Conservation (phyloP, 345 rosid genomes). For the Populus alba region DNA sequence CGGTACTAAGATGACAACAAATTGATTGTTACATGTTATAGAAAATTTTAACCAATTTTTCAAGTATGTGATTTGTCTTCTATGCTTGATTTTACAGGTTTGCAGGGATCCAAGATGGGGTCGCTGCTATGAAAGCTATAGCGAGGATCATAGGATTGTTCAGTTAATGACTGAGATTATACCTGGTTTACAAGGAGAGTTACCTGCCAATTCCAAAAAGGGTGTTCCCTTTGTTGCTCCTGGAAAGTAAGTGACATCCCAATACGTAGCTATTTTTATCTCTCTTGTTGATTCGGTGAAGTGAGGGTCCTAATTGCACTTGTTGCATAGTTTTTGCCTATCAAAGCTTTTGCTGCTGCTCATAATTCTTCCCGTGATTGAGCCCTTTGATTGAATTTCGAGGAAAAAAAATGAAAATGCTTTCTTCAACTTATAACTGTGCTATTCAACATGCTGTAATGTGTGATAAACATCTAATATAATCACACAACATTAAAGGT, state of each 20-base stretch:
- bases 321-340: neutral
- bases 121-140: constrained; percentile 43
- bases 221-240: constrained; percentile 32
- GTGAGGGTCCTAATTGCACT: neutral
- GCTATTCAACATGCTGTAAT: neutral
- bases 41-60: neutral
- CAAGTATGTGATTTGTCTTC: neutral
- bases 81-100: constrained; percentile 19
- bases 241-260: constrained; percentile 23
- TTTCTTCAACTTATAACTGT: neutral
- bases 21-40: neutral
- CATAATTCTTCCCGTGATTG: neutral
- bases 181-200: constrained; percentile 38
- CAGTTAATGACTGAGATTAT: constrained; percentile 30
- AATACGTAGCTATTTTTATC: neutral
- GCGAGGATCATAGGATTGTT: constrained; percentile 37
- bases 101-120: constrained; percentile 53
- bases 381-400: too few relatives aligned
- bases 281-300: neutral
- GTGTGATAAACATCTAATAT: neutral
- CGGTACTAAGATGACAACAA: constrained; percentile 9
- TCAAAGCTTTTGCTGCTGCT: neutral
- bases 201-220: constrained; percentile 16
- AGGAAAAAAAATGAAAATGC: neutral
- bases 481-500: neutral